phyloP scores from a whole-genome alignment of 2,329 filamentous ascomycete genomes.

The Sporothrix protearum region DNA sequence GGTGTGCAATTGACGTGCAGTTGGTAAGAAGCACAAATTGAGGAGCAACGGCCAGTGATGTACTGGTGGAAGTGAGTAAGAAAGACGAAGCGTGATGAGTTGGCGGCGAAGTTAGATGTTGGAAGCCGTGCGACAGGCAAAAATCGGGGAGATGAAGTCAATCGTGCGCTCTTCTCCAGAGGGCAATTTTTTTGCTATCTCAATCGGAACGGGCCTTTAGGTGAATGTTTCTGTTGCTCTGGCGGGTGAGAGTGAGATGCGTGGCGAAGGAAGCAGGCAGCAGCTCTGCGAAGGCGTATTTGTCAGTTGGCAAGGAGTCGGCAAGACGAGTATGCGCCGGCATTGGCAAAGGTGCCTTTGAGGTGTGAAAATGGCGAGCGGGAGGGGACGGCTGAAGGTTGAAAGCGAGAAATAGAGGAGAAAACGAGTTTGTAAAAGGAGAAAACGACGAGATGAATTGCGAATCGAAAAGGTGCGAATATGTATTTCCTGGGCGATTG shows the following conservation, averaged over 20 bases:
- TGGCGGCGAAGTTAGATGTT: background rate
- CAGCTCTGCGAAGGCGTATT: conserved; percentile 19
- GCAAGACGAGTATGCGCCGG: background rate
- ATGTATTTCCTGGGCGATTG: background rate
- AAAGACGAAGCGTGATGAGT: background rate
- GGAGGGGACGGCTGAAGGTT: background rate
- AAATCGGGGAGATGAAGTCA: background rate
- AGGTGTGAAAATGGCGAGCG: background rate
- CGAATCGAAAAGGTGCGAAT: background rate
- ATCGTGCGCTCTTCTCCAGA: background rate
- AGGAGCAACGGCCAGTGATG: background rate
- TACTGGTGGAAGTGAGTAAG: background rate
- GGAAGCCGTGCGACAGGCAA: background rate
- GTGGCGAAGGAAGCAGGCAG: conserved; percentile 27
- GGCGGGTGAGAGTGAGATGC: background rate
- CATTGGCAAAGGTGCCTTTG: background rate
- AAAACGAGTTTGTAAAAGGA: background rate
- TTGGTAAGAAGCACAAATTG: background rate
- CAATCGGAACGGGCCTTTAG: background rate
- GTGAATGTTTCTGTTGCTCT: no score
- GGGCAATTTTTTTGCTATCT: background rate
- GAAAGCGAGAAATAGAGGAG: background rate
- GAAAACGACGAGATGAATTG: background rate
- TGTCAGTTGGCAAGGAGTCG: conserved; percentile 17
- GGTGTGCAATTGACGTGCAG: background rate